Evolutionary conservation across 2,329 filamentous ascomycete genomes (phyloP), one percentile per base, ranked within the genome.

Genomic region (Penicillium sp.): DNA sequence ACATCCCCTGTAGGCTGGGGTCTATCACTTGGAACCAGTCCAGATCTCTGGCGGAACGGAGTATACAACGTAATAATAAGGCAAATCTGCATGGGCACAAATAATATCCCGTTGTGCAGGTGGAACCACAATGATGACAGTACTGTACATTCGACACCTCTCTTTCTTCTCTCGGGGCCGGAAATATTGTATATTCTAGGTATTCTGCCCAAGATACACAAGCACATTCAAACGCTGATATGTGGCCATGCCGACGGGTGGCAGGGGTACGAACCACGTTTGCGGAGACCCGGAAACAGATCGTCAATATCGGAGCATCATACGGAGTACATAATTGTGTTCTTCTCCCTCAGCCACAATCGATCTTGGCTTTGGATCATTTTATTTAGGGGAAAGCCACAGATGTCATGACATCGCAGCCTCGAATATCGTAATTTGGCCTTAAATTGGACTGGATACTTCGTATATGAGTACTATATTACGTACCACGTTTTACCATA

Each of bases 261-360:
- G 50, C 31, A 54, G 50, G 47, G 39, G 50, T 39, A 44, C 33
- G 23, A 56, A 49, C 57, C 49, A 59, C 49, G 57, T 53, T 57
- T 53, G 55, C 55, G 33, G 50, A 48, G 31, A 48, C 16, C 45
- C 43, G 38, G 11, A 57, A 53, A 38, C 23, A 44, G 53, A 55
- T 50, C 53, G 19, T 38, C 53, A 33, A 50, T 19, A 50, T 51
- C 25, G 51, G 10, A 40, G 44, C 34, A n/a, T 39, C 40, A 36
- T 48, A 21, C 21, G 21, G 21, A 21, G 21, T 21, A 16, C 31
- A 36, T 48, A 16, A 43, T 11, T 27, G 16, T 44, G 16, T 25
- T 23, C 7, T 21, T 9, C 13, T 2, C 7, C 16, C 40, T 53
- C 33, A 48, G 50, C 50, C 50, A 55, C 53, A 25, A 44, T 50